phyloP scores from a whole-genome alignment of 2,329 filamentous ascomycete genomes.

The Colletotrichum nymphaeae region DNA sequence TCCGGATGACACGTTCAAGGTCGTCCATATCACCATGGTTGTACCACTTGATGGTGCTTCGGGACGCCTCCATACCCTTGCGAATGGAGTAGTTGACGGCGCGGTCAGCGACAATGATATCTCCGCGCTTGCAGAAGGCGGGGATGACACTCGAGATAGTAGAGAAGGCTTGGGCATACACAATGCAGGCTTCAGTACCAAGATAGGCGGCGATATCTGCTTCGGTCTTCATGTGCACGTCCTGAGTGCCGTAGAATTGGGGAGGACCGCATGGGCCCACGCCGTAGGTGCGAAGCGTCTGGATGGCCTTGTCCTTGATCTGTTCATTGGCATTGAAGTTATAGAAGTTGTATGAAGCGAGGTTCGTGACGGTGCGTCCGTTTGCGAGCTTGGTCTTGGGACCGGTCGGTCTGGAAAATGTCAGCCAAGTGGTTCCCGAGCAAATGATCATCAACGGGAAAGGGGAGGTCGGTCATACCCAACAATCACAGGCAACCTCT shows the following conservation, averaged over 20 bases:
- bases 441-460: neutral
- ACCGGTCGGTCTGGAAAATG: constrained; percentile 76
- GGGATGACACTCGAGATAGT: constrained; percentile 98
- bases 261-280: constrained; percentile 97
- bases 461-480: constrained; percentile 68
- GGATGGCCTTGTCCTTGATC: constrained; percentile 94
- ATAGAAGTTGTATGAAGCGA: constrained; percentile 97
- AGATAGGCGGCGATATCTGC: constrained; percentile 91
- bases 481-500: constrained; percentile 87
- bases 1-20: constrained; percentile 84
- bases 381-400: constrained; percentile 90
- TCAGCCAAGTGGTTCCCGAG: neutral
- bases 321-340: constrained; percentile 94
- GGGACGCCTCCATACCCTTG: constrained; percentile 91
- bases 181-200: constrained; percentile 88
- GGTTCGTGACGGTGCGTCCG: constrained; percentile 91
- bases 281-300: constrained; percentile 93
- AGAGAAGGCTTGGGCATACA: constrained; percentile 96
- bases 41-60: constrained; percentile 93
- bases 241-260: constrained; percentile 97
- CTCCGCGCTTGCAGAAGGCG: constrained; percentile 95
- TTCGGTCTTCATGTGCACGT: constrained; percentile 98
- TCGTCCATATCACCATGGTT: constrained; percentile 97
- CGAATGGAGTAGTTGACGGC: constrained; percentile 94
- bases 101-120: constrained; percentile 95